Conservation (phyloP, 2,329 filamentous ascomycete genomes). For the Domatiomyces catenatus region DNA sequence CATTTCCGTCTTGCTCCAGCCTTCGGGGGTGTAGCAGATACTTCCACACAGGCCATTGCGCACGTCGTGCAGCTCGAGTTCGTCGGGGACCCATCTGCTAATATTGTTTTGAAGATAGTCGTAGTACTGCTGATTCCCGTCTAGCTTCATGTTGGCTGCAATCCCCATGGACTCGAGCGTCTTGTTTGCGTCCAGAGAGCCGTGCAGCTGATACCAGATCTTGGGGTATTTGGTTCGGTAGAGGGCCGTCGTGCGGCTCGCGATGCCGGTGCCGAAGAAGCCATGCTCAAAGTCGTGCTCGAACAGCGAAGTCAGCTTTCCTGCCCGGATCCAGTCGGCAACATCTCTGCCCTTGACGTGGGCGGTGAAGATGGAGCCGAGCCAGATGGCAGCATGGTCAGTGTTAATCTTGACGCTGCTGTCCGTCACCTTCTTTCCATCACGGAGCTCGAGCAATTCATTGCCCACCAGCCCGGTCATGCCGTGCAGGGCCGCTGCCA, state of each 20-base stretch:
- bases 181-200: constrained; percentile 31
- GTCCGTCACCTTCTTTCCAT: constrained; percentile 2
- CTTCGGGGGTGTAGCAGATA: constrained; percentile 30
- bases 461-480: constrained; percentile 31
- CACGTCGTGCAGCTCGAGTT: constrained; percentile 30
- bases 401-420: constrained; percentile 31
- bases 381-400: constrained; percentile 33
- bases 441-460: constrained; percentile 22
- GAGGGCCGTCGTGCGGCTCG: constrained; percentile 29
- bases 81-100: constrained; percentile 23
- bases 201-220: constrained; percentile 38
- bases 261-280: constrained; percentile 23
- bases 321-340: constrained; percentile 18
- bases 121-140: constrained; percentile 16
- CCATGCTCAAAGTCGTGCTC: constrained; percentile 27
- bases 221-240: constrained; percentile 34
- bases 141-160: constrained; percentile 22
- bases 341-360: constrained; percentile 26
- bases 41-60: constrained; percentile 30
- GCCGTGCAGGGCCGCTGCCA: constrained; percentile 29
- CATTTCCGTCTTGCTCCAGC: constrained; percentile 31
- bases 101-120: constrained; percentile 5
- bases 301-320: constrained; percentile 20
- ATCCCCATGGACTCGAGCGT: constrained; percentile 34
- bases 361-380: constrained; percentile 26